Evolutionary conservation across 2,329 filamentous ascomycete species (phyloP).

Genomic region (Colletotrichum sp.): DNA sequence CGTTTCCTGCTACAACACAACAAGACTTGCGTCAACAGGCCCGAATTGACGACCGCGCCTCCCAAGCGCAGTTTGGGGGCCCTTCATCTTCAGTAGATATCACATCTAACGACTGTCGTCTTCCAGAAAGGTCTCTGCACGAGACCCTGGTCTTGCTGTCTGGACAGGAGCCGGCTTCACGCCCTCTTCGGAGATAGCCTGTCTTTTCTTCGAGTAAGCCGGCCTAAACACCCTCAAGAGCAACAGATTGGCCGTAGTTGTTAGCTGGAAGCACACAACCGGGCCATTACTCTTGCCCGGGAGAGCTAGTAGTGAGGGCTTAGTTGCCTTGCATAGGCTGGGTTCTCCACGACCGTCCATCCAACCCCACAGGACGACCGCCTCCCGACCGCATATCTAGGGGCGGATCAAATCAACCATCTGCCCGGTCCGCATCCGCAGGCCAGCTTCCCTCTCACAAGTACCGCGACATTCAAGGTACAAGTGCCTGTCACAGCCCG

Average conservation of each 20-base stretch:
- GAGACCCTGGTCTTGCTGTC: conserved; percentile 7
- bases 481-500: conserved; percentile 8
- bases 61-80: not conserved
- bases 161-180: not conserved
- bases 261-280: not conserved
- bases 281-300: not conserved
- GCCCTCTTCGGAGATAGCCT: conserved; percentile 12
- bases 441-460: conserved; percentile 18
- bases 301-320: conserved; percentile 4
- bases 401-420: conserved; percentile 22
- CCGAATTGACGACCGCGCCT: not conserved
- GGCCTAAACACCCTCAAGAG: not conserved
- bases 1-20: not conserved
- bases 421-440: conserved; percentile 20
- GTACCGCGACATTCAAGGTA: conserved; percentile 23
- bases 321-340: conserved; percentile 8
- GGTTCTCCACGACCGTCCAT: conserved; percentile 19
- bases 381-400: conserved; percentile 17
- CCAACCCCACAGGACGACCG: conserved; percentile 16
- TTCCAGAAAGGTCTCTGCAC: conserved; percentile 18
- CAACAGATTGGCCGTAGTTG: not conserved
- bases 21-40: conserved; percentile 10
- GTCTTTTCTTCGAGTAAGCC: not conserved
- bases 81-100: not conserved
- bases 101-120: conserved; percentile 2